Percentiles rank a stretch among this genome's conserved stretches.
Evolutionary conservation across 768 basidiomycete genomes (phyloP).

Genomic region (Pleurotus eryngii): DNA sequence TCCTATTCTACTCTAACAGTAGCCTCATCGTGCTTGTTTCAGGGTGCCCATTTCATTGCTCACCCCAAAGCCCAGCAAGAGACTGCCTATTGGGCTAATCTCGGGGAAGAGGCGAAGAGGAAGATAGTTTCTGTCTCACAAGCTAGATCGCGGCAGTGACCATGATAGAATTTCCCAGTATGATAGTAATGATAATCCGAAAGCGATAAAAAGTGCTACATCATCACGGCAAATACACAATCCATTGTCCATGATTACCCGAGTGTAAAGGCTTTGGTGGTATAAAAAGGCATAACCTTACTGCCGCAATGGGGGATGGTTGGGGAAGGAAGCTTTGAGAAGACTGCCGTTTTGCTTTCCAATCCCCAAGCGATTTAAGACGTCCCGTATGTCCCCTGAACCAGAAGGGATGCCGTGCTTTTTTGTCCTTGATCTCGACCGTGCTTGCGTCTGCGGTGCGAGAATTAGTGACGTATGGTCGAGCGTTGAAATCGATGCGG

Average conservation of each 20-base stretch:
- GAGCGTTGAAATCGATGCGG: constrained; percentile 74
- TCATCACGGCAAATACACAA: no score
- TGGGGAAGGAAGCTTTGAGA: constrained; percentile 71
- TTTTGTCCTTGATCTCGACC: constrained; percentile 50
- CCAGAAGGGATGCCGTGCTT: constrained; percentile 47
- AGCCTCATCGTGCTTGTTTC: constrained; percentile 35
- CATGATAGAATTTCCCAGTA: neutral
- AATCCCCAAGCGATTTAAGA: constrained; percentile 79
- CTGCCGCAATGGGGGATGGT: constrained; percentile 42
- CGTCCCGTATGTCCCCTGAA: constrained; percentile 74
- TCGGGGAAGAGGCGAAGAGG: constrained; percentile 76
- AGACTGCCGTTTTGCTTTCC: constrained; percentile 62
- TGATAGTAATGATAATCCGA: no score
- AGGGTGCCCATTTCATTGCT: constrained; percentile 61
- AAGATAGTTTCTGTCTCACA: constrained; percentile 48
- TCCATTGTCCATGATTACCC: no score
- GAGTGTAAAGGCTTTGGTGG: no score
- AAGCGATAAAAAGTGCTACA: no score
- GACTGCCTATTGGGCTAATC: constrained; percentile 80
- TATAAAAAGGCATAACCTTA: constrained; percentile 7
- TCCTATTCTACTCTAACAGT: neutral
- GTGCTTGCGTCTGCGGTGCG: constrained; percentile 49
- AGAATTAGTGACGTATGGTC: constrained; percentile 59
- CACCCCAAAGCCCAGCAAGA: constrained; percentile 88
- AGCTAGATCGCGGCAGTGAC: constrained; percentile 18